These are phyloP conservation scores for Hydnum rufescens DNA, from an alignment of 768 basidiomycete genomes.

Conservation along the genomic window DNA sequence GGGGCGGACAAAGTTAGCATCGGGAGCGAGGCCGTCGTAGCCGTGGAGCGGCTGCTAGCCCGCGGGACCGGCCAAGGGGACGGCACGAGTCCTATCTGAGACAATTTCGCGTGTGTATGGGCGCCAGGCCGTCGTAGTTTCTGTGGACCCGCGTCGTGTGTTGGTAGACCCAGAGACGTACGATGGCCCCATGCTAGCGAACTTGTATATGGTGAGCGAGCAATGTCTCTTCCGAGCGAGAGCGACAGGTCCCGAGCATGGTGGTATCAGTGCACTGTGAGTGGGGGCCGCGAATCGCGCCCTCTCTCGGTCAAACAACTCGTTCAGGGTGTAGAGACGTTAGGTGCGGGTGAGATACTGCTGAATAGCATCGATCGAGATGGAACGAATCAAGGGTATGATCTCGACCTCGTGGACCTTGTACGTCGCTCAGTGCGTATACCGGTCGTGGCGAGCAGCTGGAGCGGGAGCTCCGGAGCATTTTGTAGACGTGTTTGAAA, in stretches of 20 bases:
- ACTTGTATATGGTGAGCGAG: conserved; percentile 23
- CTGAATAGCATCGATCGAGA: conserved; percentile 95
- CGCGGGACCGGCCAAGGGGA: conserved; percentile 27
- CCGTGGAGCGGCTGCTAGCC: conserved; percentile 57
- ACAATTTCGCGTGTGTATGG: conserved; percentile 81
- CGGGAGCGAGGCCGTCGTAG: conserved; percentile 86
- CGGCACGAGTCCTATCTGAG: conserved; percentile 77
- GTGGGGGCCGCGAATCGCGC: conserved; percentile 70
- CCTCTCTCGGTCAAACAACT: conserved; percentile 78
- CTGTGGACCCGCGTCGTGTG: conserved; percentile 77
- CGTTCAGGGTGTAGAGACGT: conserved; percentile 68
- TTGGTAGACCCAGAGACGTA: conserved; percentile 52
- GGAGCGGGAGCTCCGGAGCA: conserved; percentile 72
- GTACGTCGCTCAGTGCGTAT: conserved; percentile 62
- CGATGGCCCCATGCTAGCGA: conserved; percentile 23
- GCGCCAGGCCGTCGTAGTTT: conserved; percentile 93
- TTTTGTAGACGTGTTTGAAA: conserved; percentile 70
- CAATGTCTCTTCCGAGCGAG: conserved; percentile 19
- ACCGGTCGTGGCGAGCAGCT: conserved; percentile 85
- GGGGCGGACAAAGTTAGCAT: conserved; percentile 99
- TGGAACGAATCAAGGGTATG: conserved; percentile 83
- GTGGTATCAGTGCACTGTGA: conserved; percentile 99
- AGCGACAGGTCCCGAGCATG: conserved; percentile 56
- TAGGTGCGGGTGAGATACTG: conserved; percentile 90
- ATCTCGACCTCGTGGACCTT: conserved; percentile 59